Conservation (phyloP, 805 yeast genomes). For the Lipomyces starkeyi region DNA sequence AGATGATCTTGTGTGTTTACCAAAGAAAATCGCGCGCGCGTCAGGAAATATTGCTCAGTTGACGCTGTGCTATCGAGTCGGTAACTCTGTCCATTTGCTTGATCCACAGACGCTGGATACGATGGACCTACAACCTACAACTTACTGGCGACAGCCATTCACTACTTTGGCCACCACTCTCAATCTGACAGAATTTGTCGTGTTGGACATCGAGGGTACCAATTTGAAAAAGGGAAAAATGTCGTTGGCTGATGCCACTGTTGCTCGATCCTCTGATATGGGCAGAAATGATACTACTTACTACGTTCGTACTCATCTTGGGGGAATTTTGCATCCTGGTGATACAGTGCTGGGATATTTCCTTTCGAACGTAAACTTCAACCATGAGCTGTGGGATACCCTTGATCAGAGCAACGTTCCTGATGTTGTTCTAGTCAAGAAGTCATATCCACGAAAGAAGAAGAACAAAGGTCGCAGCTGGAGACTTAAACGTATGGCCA, state of each 20-base stretch:
- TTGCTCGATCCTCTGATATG: constrained; percentile 87
- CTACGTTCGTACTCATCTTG: constrained; percentile 88
- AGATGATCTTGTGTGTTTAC: constrained; percentile 92
- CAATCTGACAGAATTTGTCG: constrained; percentile 82
- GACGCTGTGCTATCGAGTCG: constrained; percentile 81
- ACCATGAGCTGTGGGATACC: constrained; percentile 82
- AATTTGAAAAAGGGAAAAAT: constrained; percentile 77
- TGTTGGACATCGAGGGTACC: constrained; percentile 91
- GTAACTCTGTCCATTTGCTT: constrained; percentile 82
- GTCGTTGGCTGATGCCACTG: constrained; percentile 87
- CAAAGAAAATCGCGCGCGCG: constrained; percentile 81
- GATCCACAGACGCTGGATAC: constrained; percentile 83
- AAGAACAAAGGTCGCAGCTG: constrained; percentile 80
- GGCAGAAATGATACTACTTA: constrained; percentile 84
- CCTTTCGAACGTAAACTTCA: constrained; percentile 82
- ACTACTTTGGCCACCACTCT: constrained; percentile 65
- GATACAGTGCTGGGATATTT: constrained; percentile 94
- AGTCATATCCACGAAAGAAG: constrained; percentile 78
- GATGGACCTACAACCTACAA: constrained; percentile 71
- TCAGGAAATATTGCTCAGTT: constrained; percentile 83
- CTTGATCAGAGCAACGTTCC: constrained; percentile 69
- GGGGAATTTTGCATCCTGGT: constrained; percentile 94
- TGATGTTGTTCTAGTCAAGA: constrained; percentile 88
- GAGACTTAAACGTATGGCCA: constrained; percentile 97
- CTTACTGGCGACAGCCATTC: constrained; percentile 86